Conservation (phyloP, 208 protist genomes). For the Histomonas meleagridis region DNA sequence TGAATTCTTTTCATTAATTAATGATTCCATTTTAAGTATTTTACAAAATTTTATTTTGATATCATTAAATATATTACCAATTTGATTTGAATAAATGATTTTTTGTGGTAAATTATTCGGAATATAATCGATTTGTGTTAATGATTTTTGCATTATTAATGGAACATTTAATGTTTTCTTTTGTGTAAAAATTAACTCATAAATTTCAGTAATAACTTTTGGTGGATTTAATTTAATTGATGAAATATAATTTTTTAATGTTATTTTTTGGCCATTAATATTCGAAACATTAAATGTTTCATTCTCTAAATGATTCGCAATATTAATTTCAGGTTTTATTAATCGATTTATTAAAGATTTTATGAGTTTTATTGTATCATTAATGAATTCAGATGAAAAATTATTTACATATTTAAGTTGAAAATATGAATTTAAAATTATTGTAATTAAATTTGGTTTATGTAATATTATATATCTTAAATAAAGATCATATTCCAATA, state of each 20-base stretch:
- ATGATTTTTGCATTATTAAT: not conserved
- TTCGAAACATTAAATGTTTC: not conserved
- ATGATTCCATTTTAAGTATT: not conserved
- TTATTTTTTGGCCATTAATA: not conserved
- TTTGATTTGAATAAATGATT: not conserved
- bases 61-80: not conserved
- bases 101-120: not conserved
- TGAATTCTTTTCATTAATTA: not conserved
- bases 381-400: too few species aligned
- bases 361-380: too few species aligned
- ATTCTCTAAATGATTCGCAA: too few species aligned
- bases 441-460: not conserved
- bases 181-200: not conserved
- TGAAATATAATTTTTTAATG: not conserved
- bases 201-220: not conserved
- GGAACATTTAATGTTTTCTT: not conserved
- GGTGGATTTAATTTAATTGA: not conserved
- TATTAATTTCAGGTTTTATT: too few species aligned
- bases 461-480: not conserved
- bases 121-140: not conserved
- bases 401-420: not conserved
- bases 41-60: not conserved
- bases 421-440: not conserved
- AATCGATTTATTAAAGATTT: too few species aligned
- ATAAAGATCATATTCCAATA: too few species aligned